Evolutionary conservation across 2,329 filamentous ascomycete species (phyloP).

Genomic region (Xylariaceae sp.): DNA sequence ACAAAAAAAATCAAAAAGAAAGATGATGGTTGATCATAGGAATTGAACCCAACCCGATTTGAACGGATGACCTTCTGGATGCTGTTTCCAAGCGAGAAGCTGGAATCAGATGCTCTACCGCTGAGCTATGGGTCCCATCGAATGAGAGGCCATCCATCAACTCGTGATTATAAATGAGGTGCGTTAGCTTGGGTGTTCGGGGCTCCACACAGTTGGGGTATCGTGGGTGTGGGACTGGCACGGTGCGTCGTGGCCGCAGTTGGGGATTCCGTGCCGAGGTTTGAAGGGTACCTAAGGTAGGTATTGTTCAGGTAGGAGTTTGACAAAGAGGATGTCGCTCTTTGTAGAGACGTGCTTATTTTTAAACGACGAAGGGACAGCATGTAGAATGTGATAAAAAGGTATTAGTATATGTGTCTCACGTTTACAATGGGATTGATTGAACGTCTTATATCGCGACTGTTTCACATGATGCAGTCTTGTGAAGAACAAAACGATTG

Average conservation of each 20-base stretch:
- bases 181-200: neutral
- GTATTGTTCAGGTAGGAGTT: neutral
- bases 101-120: slow-evolving; percentile 1
- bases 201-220: neutral
- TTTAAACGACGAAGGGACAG: too few relatives aligned
- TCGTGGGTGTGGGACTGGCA: neutral
- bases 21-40: neutral
- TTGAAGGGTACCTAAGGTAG: neutral
- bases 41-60: neutral
- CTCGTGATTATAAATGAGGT: neutral
- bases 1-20: neutral
- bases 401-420: too few relatives aligned
- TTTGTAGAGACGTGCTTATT: too few relatives aligned
- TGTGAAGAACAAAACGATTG: too few relatives aligned
- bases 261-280: neutral
- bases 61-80: neutral
- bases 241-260: neutral
- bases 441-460: too few relatives aligned
- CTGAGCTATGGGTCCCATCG: neutral
- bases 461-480: neutral
- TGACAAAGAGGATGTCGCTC: neutral
- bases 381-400: too few relatives aligned
- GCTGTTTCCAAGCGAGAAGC: neutral
- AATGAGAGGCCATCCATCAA: neutral
- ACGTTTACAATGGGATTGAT: too few relatives aligned